Evolutionary conservation across 2,329 filamentous ascomycete species (phyloP), one percentile per base, ranked within the genome.

Genomic region (Fusarium tupiense): DNA sequence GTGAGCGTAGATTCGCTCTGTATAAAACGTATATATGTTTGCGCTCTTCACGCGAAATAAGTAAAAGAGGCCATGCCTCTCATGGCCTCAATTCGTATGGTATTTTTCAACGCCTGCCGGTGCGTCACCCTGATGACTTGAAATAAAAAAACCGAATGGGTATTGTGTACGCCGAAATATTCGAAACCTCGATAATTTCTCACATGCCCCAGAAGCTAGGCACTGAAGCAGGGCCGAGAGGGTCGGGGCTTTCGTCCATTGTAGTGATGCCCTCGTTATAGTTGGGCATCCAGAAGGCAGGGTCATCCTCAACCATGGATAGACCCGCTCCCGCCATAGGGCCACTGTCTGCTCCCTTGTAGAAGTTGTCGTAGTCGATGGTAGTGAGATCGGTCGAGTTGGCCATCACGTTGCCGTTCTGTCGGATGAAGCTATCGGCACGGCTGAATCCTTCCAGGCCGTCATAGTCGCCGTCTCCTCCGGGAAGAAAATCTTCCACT

Each of bases 401-500:
- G 60, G 82, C 80, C 57, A 85, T 82, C 41, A 88, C 75, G 75
- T 85, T 83, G 59, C 83, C 81, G 53, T 79, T 81, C 53, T 88
- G 86, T 38, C 88, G 82, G 38, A 89, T 80, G 69, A 83, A 86
- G 61, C 78, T 88, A 74, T 85, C 86, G 61, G 86, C 82, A 65
- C 84, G 72, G 44, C 72, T 57, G 24, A 74, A 75, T 16, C 72
- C 72, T 33, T 75, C 86, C 58, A 86, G 85, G 64, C 87, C 77
- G 33, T 85, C 83, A 70, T 87, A 87, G 54, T 86, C 84, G 69
- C 88, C 87, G 40, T 83, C 83, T 71, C 85, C 83, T 72, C 85
- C 83, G 58, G 83, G 83, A 58, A 86, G 81, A 68, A 88, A 87
- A 73, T 92, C 91, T 70, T 92, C 91, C 10, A 90, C 89, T 79